Evolutionary conservation across 1,139 yeast species (phyloP), one percentile per base, ranked within the genome.

Genomic region (Nadsonia starkeyi-henricii): DNA sequence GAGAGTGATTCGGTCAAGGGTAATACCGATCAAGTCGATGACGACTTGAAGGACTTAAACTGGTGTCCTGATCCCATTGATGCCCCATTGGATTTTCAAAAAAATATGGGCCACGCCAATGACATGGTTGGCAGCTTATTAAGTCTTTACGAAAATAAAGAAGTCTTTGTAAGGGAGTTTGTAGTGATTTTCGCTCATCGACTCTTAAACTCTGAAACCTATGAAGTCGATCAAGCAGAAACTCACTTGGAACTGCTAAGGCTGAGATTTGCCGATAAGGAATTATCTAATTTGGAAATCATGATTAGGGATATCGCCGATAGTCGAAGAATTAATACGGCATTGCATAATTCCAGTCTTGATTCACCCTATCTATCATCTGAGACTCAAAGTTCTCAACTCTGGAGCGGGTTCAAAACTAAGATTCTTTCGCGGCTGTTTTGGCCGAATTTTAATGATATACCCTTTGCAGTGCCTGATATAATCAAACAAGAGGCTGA

Each of bases 11-110:
- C 50, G 13, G 17, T 47, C 20, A 49, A 49, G 37, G 44, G 50
- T 8, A 49, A 47, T 37, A 47, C 48, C 23, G 48, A 54, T 42
- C 51, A 44, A 28, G 52, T 48, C 21, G 50, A 49, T 13, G 75
- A 73, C 48, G 77, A 72, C 50, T 43, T 63, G 64, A 37, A 54
- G 28, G 79, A 74, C 53, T 62, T 81, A 2, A 69, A 74, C 30
- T 89, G 97, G 97, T 67, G 65, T 7, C 97, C 97, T 0, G 96
- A 86, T 57, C 96, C 96, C 0, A 74, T 84, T n/a, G 96, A 85
- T 65, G 95, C 95, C 0, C 74, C 93, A 8, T 85, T 95, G 0
- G 96, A 88, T 61, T 85, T 86, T 62, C 74, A 77, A 49, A 78
- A 77, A 54, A 77, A 75, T n/a, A 58, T 57, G 19, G 47, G 56